Base-by-base conservation (phyloP, 805 yeast species). In the Candida sithepensis region DNA sequence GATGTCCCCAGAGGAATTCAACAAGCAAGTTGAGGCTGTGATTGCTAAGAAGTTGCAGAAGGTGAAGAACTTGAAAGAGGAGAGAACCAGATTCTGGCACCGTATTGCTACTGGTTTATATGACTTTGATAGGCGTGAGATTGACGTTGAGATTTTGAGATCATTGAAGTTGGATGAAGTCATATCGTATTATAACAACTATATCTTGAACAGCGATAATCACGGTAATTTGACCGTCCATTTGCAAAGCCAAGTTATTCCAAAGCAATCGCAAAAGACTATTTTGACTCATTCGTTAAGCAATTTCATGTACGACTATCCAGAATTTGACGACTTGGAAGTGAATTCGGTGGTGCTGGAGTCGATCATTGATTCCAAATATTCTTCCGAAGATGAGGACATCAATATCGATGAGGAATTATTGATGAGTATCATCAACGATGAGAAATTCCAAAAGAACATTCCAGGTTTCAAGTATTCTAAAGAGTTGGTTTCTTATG, bases 61-160 rank as follows among this genome's bases (percentile, higher is more conserved):
- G 57, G 73, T 78, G 57, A 88, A 88, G 67, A 90, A 89, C 56
- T 72, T 91, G 67, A 69, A 72, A 46, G 96, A 92, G 62, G 98
- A 94, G 66, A 74, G 79, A 42, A 60, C 69, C 9, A 71, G 83
- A 56, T 84, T 79, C 64, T 82, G 89, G 79, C 72, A 76, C 45
- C 74, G 80, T 13, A 85, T 94, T 48, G 78, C 79, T 26, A 74
- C 80, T 47, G 97, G 97, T 5, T 85, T 72, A 65, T 91, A 85
- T 60, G 88, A 92, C 62, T 92, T 89, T 67, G 66, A 72, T 33
- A 73, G 78, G 45, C 72, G 80, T 48, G 77, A 72, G 34, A 67
- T 71, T 41, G 84, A 83, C 49, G 89, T 87, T 6, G 73, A 73
- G 39, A 51, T 77, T 3, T 73, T 89, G 45, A 73, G 76, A 44